These are phyloP conservation scores for Podosphaera fusca DNA, from an alignment of 2,329 filamentous ascomycete species.

Conservation along the genomic window DNA sequence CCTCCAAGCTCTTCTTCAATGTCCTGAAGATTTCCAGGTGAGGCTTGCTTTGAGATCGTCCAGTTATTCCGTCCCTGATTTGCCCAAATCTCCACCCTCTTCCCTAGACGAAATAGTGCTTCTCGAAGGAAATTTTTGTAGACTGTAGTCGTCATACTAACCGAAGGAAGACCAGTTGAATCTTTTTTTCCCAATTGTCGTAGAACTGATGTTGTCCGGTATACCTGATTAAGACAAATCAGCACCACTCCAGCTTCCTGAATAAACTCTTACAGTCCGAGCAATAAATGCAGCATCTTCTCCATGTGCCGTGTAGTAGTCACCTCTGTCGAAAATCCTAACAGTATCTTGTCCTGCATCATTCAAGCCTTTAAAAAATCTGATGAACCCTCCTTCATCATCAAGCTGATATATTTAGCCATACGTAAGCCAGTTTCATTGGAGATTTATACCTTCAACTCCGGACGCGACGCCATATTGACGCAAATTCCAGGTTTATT, in stretches of 20 bases:
- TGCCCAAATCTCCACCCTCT: conserved; percentile 76
- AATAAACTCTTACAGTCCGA: conserved; percentile 30
- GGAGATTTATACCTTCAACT: conserved; percentile 34
- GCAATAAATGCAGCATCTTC: conserved; percentile 69
- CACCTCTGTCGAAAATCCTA: conserved; percentile 78
- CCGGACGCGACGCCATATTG: conserved; percentile 47
- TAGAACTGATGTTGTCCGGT: conserved; percentile 92
- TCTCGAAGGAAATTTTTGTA: conserved; percentile 91
- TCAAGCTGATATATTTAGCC: conserved; percentile 40
- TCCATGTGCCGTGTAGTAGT: conserved; percentile 89
- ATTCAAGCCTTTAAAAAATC: conserved; percentile 77
- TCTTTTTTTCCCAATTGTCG: conserved; percentile 70
- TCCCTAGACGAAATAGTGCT: conserved; percentile 74
- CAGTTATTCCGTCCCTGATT: conserved; percentile 65
- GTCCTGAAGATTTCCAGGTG: conserved; percentile 87
- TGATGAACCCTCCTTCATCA: conserved; percentile 91
- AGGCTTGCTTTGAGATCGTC: conserved; percentile 80
- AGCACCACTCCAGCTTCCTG: not conserved
- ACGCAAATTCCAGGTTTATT: too few relatives aligned
- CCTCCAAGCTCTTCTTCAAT: conserved; percentile 91
- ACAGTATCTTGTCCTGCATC: conserved; percentile 49
- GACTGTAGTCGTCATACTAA: conserved; percentile 86
- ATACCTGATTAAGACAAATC: conserved; percentile 33
- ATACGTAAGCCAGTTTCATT: conserved; percentile 1
- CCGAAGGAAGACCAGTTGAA: conserved; percentile 67